Base-by-base conservation (phyloP, 495 filamentous ascomycete species). In the Podospora pseudoanserina region DNA sequence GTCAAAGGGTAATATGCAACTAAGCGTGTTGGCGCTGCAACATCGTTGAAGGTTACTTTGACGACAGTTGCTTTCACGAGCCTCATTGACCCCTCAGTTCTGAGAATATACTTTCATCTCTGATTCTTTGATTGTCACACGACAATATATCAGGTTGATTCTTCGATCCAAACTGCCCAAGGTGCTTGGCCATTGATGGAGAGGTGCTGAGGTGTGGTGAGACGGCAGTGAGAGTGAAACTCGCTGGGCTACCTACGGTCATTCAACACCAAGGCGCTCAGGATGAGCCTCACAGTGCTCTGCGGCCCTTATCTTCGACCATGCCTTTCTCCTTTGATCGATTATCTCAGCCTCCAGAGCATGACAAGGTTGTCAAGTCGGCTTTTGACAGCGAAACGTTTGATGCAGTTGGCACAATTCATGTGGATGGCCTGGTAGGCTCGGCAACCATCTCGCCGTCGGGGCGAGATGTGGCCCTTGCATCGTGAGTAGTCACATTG, bases 401-500 rank as follows among this genome's bases (percentile, higher is more conserved):
- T 68, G 92, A 91, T 67, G 86, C 89, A 70, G 90, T 97, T 75
- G 90, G 90, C 62, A 90, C 88, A 4, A 91, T 98, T 71, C 87
- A 91, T 73, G 90, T 97, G 49, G 89, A 93, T 73, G 92, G 84
- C 39, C 71, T 82, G 18, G 83, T 85, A 32, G 85, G 85, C 30
- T 87, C 84, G 20, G 85, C 85, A 27, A 85, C 94, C 30, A 97
- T 98, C 77, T 97, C 94, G 2, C 94, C 94, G 15, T 94, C 89
- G 71, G 95, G 94, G 49, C 85, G 94, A 69, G 94, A 98, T 84
- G 88, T 98, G 23, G 94, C 95, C 15, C 83, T 98, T 67, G 94
- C 92, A 62, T 96, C 94, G 83, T 91, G 82, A 80, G 88, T 78
- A 49, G 39, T 67, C 44, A 63, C 64, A 19, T 65, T 54, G 53